phyloP scores from a whole-genome alignment of 192 early-diverging fungal species.

The Linnemannia schmuckeri region DNA sequence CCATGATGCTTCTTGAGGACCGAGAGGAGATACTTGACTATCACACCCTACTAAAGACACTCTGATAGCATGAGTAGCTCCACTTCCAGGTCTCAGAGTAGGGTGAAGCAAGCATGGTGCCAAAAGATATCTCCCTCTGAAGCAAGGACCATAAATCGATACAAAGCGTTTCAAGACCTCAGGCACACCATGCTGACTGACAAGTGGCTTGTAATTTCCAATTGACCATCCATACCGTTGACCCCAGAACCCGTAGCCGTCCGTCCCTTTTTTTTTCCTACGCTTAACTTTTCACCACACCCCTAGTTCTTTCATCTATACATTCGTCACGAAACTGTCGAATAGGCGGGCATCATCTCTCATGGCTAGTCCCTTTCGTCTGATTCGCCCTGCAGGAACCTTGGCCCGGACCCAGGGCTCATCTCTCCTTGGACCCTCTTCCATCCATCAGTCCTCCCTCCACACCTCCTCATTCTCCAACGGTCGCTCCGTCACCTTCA shows the following conservation, averaged over 20 bases:
- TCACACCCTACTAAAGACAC: too few relatives aligned
- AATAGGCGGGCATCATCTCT: conserved; percentile 2
- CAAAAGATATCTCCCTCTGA: too few relatives aligned
- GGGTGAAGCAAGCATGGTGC: too few relatives aligned
- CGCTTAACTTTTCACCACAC: neutral
- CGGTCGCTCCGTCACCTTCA: conserved; percentile 9
- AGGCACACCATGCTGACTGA: neutral
- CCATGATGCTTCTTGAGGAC: neutral
- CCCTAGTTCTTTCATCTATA: neutral
- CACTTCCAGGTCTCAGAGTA: too few relatives aligned
- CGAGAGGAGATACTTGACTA: neutral
- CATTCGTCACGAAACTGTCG: neutral
- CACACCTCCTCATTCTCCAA: neutral
- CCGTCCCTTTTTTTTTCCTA: neutral
- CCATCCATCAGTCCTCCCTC: neutral
- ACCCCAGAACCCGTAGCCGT: neutral
- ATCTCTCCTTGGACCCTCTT: neutral
- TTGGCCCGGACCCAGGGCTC: conserved; percentile 1
- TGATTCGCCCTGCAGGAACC: conserved; percentile 31
- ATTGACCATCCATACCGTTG: neutral
- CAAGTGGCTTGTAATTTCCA: neutral
- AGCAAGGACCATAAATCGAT: neutral
- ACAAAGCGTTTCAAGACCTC: neutral
- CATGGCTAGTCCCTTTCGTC: conserved; percentile 25
- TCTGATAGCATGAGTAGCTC: too few relatives aligned